Conservation (phyloP, 441 rosid species). For the Jatropha multifida region DNA sequence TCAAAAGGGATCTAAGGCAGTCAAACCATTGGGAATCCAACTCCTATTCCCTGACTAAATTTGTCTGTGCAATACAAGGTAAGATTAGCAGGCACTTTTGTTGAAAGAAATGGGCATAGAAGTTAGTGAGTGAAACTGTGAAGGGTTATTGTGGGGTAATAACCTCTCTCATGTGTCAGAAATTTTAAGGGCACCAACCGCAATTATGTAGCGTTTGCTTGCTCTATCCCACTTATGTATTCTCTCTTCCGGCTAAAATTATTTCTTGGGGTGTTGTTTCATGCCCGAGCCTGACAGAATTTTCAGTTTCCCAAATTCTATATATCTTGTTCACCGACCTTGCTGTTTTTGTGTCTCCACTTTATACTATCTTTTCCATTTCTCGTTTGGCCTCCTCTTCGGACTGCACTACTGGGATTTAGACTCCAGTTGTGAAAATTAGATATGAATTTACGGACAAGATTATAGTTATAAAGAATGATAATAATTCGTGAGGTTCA, state of each 20-base stretch:
- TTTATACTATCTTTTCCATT: neutral
- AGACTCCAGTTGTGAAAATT: neutral
- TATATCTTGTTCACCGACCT: slow-evolving; percentile 5
- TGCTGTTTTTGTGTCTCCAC: neutral
- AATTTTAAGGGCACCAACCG: slow-evolving; percentile 21
- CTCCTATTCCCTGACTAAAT: slow-evolving; percentile 22
- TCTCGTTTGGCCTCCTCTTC: neutral
- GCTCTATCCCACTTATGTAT: neutral
- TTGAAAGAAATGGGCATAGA: slow-evolving; percentile 36
- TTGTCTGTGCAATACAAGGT: slow-evolving; percentile 25
- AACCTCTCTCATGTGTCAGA: slow-evolving; percentile 21
- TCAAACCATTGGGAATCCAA: slow-evolving; percentile 48
- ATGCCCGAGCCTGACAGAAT: slow-evolving; percentile 19
- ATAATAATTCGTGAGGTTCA: too few species aligned
- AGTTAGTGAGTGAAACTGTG: slow-evolving; percentile 20
- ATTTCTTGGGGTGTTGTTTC: slow-evolving; percentile 8
- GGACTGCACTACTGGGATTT: neutral
- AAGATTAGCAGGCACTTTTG: slow-evolving; percentile 26
- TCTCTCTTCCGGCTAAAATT: slow-evolving; percentile 14
- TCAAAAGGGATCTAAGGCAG: slow-evolving; percentile 10
- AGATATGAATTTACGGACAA: too few species aligned
- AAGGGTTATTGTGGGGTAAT: slow-evolving; percentile 19
- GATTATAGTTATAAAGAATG: too few species aligned
- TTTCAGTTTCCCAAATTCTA: slow-evolving; percentile 6
- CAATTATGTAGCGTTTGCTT: slow-evolving; percentile 19